phyloP scores from a whole-genome alignment of 257 asterid species.

The Linderniella brevidens region DNA sequence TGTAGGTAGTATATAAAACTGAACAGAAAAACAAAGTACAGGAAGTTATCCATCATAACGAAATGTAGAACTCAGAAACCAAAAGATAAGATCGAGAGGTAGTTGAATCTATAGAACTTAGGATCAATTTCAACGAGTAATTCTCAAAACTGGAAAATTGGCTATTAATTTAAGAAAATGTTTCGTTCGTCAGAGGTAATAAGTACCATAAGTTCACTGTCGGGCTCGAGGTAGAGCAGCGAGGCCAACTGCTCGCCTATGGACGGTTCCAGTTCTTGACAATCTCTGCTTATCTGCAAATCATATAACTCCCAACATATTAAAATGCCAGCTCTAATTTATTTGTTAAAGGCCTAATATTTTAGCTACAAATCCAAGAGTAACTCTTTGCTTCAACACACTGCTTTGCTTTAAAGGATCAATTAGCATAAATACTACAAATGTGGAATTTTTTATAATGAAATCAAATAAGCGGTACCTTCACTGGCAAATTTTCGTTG shows the following conservation, averaged over 20 bases:
- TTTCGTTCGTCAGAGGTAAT: conserved; percentile 2
- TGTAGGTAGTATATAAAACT: not conserved
- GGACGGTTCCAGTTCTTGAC: conserved; percentile 83
- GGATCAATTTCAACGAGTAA: no score
- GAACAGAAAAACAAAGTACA: no score
- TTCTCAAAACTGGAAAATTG: no score
- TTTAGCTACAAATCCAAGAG: not conserved
- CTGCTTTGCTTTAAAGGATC: no score
- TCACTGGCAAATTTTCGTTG: conserved; percentile 78
- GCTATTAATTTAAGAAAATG: not conserved
- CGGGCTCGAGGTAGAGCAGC: conserved; percentile 79
- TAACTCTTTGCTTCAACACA: not conserved
- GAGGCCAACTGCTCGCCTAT: conserved; percentile 82
- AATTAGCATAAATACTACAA: not conserved
- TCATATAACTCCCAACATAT: conserved; percentile 10
- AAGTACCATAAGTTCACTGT: conserved; percentile 87
- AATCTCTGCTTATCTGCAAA: conserved; percentile 87
- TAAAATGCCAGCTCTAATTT: not conserved
- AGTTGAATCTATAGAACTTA: no score
- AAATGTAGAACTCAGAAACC: no score
- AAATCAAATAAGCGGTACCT: conserved; percentile 25
- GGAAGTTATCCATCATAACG: no score
- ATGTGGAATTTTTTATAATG: not conserved
- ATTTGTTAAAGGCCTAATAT: not conserved
- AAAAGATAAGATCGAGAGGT: no score